Evolutionary conservation across 1,284 basidiomycete species (phyloP).

Genomic region (Ustilago crameri): DNA sequence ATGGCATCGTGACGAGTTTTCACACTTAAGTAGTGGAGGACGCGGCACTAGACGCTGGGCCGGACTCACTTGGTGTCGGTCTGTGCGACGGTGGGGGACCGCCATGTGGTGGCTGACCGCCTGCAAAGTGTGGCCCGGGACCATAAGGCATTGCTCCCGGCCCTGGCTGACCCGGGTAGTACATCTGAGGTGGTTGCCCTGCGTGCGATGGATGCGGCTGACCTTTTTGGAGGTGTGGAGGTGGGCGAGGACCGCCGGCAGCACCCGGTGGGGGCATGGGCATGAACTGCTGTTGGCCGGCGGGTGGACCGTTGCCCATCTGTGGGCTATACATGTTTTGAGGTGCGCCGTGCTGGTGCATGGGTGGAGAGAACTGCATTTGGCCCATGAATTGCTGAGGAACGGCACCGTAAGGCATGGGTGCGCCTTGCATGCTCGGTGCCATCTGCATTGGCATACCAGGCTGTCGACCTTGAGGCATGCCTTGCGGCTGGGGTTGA

Average conservation of each 20-base stretch:
- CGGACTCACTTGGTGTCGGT: slow-evolving; percentile 14
- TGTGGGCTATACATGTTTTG: slow-evolving; percentile 60
- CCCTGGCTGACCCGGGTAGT: slow-evolving; percentile 28
- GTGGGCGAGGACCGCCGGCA: slow-evolving; percentile 36
- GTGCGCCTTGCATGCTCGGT: slow-evolving; percentile 37
- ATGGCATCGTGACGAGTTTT: too few species aligned
- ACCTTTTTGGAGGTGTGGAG: slow-evolving; percentile 41
- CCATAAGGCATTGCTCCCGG: slow-evolving; percentile 21
- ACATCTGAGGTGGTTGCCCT: slow-evolving; percentile 37
- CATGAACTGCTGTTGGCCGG: slow-evolving; percentile 39
- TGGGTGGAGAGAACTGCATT: slow-evolving; percentile 57
- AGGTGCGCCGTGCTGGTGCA: slow-evolving; percentile 53
- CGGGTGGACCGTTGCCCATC: slow-evolving; percentile 48
- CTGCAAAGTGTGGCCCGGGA: slow-evolving; percentile 26
- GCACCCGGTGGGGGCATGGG: slow-evolving; percentile 48
- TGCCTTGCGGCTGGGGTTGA: slow-evolving; percentile 29
- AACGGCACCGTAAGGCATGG: slow-evolving; percentile 48
- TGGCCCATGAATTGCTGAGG: slow-evolving; percentile 54
- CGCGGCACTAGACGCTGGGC: slow-evolving; percentile 33
- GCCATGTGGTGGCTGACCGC: slow-evolving; percentile 11
- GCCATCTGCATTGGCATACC: slow-evolving; percentile 43
- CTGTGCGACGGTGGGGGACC: slow-evolving; percentile 20
- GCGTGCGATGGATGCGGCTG: slow-evolving; percentile 19
- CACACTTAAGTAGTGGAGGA: slow-evolving; percentile 38
- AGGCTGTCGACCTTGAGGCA: slow-evolving; percentile 33